phyloP scores from a whole-genome alignment of 2,329 filamentous ascomycete genomes.

The Pseudocercospora vitis region DNA sequence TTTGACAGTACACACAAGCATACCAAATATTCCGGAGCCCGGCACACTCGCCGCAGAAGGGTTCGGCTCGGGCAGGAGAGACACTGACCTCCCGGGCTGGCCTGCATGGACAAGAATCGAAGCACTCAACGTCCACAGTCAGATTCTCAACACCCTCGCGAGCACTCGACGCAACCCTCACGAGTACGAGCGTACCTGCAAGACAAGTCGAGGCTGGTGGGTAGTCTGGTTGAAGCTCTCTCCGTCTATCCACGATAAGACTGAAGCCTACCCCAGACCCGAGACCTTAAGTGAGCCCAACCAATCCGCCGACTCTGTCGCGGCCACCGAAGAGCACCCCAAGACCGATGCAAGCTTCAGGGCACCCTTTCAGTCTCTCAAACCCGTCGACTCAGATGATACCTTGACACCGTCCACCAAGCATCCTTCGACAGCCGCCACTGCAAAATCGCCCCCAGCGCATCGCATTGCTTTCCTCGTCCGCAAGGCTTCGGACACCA shows the following conservation, averaged over 20 bases:
- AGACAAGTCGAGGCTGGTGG: slow-evolving; percentile 67
- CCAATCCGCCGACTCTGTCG: not conserved
- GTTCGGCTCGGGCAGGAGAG: slow-evolving; percentile 23
- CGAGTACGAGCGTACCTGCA: slow-evolving; percentile 62
- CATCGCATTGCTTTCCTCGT: slow-evolving; percentile 47
- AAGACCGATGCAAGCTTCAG: too few species aligned
- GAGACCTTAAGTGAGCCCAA: slow-evolving; percentile 6
- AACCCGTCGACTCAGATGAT: slow-evolving; percentile 20
- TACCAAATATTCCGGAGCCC: slow-evolving; percentile 63
- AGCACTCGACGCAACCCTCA: slow-evolving; percentile 49
- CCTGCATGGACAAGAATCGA: slow-evolving; percentile 56
- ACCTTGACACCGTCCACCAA: slow-evolving; percentile 16
- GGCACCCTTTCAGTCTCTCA: not conserved
- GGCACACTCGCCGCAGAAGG: slow-evolving; percentile 46
- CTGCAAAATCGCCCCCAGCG: slow-evolving; percentile 4
- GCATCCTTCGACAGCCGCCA: slow-evolving; percentile 12
- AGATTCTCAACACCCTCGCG: slow-evolving; percentile 58
- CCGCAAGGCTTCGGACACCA: slow-evolving; percentile 34
- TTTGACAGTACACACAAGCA: slow-evolving; percentile 59
- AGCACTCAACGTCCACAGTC: slow-evolving; percentile 61
- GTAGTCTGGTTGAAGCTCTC: slow-evolving; percentile 63
- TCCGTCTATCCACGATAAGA: slow-evolving; percentile 25
- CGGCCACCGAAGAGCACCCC: not conserved
- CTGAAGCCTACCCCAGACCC: slow-evolving; percentile 10
- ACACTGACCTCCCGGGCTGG: slow-evolving; percentile 20